Percentiles rank a stretch among this genome's conserved stretches.
Evolutionary conservation across 2,329 filamentous ascomycete species (phyloP).

Genomic region (Dryadomyces quercus-mongolicae): DNA sequence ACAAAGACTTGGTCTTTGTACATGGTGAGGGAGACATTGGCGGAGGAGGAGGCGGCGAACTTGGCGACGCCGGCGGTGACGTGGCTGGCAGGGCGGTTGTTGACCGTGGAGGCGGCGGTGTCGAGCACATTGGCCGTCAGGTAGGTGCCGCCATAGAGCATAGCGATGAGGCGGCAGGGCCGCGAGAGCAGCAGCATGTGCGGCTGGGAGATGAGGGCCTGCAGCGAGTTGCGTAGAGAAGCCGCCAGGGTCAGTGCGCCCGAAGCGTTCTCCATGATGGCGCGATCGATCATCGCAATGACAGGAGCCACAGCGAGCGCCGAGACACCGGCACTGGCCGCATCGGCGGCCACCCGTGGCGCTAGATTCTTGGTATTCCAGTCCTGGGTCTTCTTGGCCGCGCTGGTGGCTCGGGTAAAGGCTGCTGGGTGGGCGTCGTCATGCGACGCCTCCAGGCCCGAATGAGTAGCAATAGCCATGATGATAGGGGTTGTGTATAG

Average conservation of each 20-base stretch:
- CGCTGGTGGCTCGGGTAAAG: not conserved
- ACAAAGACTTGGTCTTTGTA: conserved; percentile 87
- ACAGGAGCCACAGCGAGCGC: conserved; percentile 69
- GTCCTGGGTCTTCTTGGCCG: not conserved
- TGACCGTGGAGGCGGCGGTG: conserved; percentile 57
- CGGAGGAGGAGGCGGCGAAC: conserved; percentile 66
- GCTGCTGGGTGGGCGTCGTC: too few species aligned
- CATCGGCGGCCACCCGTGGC: conserved; percentile 25
- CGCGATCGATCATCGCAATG: conserved; percentile 81
- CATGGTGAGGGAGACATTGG: conserved; percentile 76
- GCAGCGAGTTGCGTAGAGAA: conserved; percentile 48
- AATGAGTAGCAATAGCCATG: not conserved
- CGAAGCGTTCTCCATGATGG: conserved; percentile 73
- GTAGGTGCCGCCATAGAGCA: conserved; percentile 82
- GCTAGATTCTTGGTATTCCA: conserved; percentile 13
- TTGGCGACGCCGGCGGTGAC: conserved; percentile 68
- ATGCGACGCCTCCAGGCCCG: too few species aligned
- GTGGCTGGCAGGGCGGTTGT: conserved; percentile 40
- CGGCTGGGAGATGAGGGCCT: conserved; percentile 44
- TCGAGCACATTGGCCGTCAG: conserved; percentile 80
- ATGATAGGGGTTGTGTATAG: not conserved
- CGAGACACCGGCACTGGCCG: conserved; percentile 49
- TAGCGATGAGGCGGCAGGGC: conserved; percentile 57
- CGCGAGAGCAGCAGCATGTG: conserved; percentile 49
- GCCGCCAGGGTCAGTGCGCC: conserved; percentile 46